Conservation (phyloP, 2,329 filamentous ascomycete genomes). For the Pyrenochaeta sp. region DNA sequence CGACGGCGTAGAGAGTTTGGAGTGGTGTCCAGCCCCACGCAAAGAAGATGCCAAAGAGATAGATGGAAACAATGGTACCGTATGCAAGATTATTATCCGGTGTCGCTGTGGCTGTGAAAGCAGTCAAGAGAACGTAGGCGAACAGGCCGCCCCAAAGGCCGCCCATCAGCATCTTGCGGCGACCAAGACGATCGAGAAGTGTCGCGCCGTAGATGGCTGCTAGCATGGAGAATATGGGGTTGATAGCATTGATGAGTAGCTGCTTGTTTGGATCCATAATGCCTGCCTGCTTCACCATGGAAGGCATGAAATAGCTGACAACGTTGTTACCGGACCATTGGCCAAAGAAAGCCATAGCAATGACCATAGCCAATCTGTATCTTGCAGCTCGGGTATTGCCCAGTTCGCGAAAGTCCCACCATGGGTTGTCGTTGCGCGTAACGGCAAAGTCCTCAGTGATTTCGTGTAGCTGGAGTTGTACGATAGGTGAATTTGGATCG, state of each 20-base stretch:
- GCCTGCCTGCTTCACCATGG: slow-evolving; percentile 44
- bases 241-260: slow-evolving; percentile 51
- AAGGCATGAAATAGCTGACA: slow-evolving; percentile 40
- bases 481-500: too few relatives aligned
- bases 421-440: slow-evolving; percentile 42
- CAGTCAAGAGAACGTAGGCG: slow-evolving; percentile 47
- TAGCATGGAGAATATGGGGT: background rate
- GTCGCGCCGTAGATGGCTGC: slow-evolving; percentile 49
- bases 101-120: slow-evolving; percentile 44
- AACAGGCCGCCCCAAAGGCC: slow-evolving; percentile 47
- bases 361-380: slow-evolving; percentile 50
- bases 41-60: slow-evolving; percentile 53
- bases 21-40: slow-evolving; percentile 53
- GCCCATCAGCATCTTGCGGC: slow-evolving; percentile 48
- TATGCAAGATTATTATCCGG: slow-evolving; percentile 42
- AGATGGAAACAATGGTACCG: slow-evolving; percentile 52
- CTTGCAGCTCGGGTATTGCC: slow-evolving; percentile 41
- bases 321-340: slow-evolving; percentile 54
- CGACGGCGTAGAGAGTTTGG: slow-evolving; percentile 51
- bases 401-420: slow-evolving; percentile 48
- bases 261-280: slow-evolving; percentile 48
- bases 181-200: slow-evolving; percentile 43
- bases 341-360: slow-evolving; percentile 53
- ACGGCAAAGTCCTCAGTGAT: too few relatives aligned
- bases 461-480: too few relatives aligned